These are phyloP conservation scores for Venturia effusa DNA, from an alignment of 2,329 filamentous ascomycete genomes.

Conservation along the genomic window DNA sequence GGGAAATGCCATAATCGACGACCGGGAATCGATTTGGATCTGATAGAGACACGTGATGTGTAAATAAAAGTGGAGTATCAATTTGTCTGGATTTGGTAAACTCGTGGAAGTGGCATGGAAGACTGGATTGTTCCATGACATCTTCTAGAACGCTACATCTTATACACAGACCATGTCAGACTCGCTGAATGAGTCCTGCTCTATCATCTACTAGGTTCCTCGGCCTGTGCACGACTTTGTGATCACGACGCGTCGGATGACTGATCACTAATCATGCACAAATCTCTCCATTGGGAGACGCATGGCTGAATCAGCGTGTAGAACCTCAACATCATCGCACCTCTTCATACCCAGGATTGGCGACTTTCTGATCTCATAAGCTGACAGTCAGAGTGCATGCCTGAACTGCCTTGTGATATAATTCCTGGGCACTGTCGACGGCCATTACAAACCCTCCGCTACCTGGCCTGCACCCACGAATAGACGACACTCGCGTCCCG, in stretches of 20 bases:
- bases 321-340: not conserved
- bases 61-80: not conserved
- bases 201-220: not conserved
- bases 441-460: constrained; percentile 1
- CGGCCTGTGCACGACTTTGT: not conserved
- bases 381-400: not conserved
- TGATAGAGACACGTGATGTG: not conserved
- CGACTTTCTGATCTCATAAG: not conserved
- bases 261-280: not conserved
- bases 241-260: not conserved
- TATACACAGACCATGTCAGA: not conserved
- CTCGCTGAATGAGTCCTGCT: not conserved
- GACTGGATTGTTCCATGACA: not conserved
- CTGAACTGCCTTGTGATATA: not conserved
- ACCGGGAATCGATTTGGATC: not conserved
- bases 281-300: not conserved
- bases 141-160: not conserved
- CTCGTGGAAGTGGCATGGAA: not conserved
- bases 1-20: not conserved
- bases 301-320: not conserved
- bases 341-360: not conserved
- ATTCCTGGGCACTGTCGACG: not conserved
- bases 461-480: not conserved
- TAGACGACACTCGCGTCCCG: not conserved
- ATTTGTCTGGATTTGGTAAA: not conserved